These are phyloP conservation scores for Suhomyces maxii DNA, from an alignment of 1,139 yeast species.

Conservation along the genomic window DNA sequence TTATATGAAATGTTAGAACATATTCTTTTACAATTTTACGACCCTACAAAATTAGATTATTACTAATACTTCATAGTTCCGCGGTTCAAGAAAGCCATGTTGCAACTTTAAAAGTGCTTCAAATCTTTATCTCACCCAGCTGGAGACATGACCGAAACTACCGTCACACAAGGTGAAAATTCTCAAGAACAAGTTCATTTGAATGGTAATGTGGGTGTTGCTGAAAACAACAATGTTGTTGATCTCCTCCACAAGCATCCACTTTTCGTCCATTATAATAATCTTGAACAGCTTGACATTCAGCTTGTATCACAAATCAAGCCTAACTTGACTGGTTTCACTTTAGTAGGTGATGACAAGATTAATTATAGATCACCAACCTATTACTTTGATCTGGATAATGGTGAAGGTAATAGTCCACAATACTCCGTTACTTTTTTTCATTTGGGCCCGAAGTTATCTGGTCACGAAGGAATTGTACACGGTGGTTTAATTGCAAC, in stretches of 20 bases:
- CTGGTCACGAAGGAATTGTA: constrained; percentile 53
- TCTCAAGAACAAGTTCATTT: neutral
- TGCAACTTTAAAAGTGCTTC: neutral
- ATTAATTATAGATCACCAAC: constrained; percentile 38
- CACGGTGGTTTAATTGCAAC: constrained; percentile 61
- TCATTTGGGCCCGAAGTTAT: constrained; percentile 44
- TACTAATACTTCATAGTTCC: neutral
- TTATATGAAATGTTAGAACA: too few species aligned
- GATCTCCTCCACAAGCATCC: constrained; percentile 3
- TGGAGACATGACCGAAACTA: neutral
- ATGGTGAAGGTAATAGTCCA: constrained; percentile 13
- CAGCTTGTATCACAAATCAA: constrained; percentile 17
- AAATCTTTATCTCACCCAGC: neutral
- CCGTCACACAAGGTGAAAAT: neutral
- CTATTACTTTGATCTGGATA: constrained; percentile 37
- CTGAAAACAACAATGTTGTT: neutral
- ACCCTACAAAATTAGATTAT: neutral
- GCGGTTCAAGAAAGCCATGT: neutral
- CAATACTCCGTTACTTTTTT: constrained; percentile 43
- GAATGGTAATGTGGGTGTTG: neutral
- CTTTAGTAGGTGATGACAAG: constrained; percentile 37
- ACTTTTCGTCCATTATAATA: constrained; percentile 3
- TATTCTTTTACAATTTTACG: too few species aligned
- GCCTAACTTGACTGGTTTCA: constrained; percentile 41
- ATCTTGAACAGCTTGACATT: constrained; percentile 1